phyloP scores from a whole-genome alignment of 1,139 yeast genomes.

The Candida glucosophila region DNA sequence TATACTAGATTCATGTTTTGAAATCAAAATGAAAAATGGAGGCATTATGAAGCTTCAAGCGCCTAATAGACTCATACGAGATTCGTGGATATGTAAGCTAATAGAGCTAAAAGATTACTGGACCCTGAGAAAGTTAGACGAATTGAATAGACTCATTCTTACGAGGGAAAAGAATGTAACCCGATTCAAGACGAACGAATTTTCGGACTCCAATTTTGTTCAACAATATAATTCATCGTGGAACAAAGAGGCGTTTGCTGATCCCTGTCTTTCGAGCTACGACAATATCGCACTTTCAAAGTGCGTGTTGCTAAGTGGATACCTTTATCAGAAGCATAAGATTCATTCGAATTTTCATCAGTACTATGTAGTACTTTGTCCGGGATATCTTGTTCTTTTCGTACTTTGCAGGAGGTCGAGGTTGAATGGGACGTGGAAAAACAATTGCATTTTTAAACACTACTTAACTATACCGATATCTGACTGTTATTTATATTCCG shows the following conservation, averaged over 20 bases:
- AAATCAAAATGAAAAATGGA: constrained; percentile 42
- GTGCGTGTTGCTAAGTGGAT: constrained; percentile 55
- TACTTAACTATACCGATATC: constrained; percentile 52
- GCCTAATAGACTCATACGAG: constrained; percentile 37
- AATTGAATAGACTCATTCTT: constrained; percentile 24
- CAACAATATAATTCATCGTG: constrained; percentile 49
- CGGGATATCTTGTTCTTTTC: constrained; percentile 55
- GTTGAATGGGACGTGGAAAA: constrained; percentile 35
- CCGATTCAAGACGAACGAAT: constrained; percentile 44
- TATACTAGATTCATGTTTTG: constrained; percentile 40
- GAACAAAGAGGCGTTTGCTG: constrained; percentile 42
- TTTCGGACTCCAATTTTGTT: constrained; percentile 47
- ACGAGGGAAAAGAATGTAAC: constrained; percentile 40
- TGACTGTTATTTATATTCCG: constrained; percentile 71
- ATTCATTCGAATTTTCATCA: constrained; percentile 60
- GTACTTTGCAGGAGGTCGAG: constrained; percentile 38
- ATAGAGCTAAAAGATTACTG: constrained; percentile 46
- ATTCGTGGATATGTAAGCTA: constrained; percentile 59
- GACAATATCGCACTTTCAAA: constrained; percentile 52
- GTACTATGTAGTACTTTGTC: constrained; percentile 56
- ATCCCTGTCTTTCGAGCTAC: constrained; percentile 44
- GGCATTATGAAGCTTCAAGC: constrained; percentile 50
- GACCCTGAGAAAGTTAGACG: constrained; percentile 40
- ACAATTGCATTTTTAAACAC: constrained; percentile 36
- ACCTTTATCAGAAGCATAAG: constrained; percentile 56